phyloP scores from a whole-genome alignment of 2,329 filamentous ascomycete genomes.

The Neonectria ditissima region DNA sequence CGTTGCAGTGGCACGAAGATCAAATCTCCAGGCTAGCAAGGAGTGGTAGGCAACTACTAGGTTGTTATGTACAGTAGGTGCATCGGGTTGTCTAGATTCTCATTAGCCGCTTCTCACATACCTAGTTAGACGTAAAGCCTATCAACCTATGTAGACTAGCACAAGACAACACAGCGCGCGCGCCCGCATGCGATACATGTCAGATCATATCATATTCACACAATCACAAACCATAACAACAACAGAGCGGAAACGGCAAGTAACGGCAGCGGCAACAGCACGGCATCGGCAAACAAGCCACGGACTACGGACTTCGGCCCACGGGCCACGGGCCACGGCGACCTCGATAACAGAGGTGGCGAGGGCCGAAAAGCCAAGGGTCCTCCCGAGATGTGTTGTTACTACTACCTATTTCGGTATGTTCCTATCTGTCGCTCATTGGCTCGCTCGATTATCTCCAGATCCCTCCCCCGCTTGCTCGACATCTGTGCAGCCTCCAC shows the following conservation, averaged over 20 bases:
- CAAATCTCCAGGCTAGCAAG: constrained; percentile 13
- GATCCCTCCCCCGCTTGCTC: constrained; percentile 15
- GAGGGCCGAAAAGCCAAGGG: background rate
- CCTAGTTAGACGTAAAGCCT: constrained; percentile 9
- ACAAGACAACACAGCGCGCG: constrained; percentile 15
- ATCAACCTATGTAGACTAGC: constrained; percentile 12
- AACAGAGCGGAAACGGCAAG: background rate
- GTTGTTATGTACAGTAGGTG: constrained; percentile 11
- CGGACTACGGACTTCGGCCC: background rate
- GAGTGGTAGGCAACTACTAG: constrained; percentile 12
- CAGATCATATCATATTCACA: constrained; percentile 21
- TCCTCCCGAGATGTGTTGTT: constrained; percentile 7
- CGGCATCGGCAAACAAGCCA: constrained; percentile 2
- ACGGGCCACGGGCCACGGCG: background rate
- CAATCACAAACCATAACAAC: too few species aligned
- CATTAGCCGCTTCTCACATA: constrained; percentile 14
- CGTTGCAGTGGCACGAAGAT: constrained; percentile 13
- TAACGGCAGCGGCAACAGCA: background rate
- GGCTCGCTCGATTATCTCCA: background rate
- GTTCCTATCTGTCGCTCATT: constrained; percentile 12
- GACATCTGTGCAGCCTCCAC: constrained; percentile 11
- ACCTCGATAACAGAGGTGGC: background rate
- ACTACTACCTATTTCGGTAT: constrained; percentile 12
- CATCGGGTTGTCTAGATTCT: constrained; percentile 2
- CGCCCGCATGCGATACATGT: constrained; percentile 11